Conservation (phyloP, 192 early-diverging fungal species). For the Coemansia reversa region DNA sequence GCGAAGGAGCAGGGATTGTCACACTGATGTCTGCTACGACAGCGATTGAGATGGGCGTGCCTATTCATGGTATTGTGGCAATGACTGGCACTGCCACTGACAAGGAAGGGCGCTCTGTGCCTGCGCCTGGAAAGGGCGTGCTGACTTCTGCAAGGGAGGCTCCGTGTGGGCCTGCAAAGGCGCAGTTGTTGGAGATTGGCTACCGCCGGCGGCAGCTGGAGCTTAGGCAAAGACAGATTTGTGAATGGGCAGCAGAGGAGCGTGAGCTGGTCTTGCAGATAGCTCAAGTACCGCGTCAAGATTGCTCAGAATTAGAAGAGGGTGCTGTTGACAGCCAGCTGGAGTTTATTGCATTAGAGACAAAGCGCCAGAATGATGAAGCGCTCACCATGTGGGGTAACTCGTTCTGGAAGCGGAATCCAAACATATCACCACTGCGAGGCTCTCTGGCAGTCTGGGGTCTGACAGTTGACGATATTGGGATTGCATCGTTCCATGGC, state of each 20-base stretch:
- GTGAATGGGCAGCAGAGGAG: slow-evolving; percentile 15
- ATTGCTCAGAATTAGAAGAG: background rate
- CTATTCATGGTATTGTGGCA: slow-evolving; percentile 87
- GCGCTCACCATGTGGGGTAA: slow-evolving; percentile 79
- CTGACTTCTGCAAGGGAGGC: slow-evolving; percentile 84
- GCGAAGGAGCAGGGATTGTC: slow-evolving; percentile 86
- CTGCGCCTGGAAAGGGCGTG: slow-evolving; percentile 93
- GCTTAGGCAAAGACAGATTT: slow-evolving; percentile 20
- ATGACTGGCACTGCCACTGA: slow-evolving; percentile 88
- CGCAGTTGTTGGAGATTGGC: slow-evolving; percentile 75
- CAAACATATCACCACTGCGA: slow-evolving; percentile 80
- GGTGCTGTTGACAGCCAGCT: background rate
- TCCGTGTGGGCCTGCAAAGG: slow-evolving; percentile 13
- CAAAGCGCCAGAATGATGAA: slow-evolving; percentile 67
- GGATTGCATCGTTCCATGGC: slow-evolving; percentile 93
- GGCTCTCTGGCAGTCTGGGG: slow-evolving; percentile 86
- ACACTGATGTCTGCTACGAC: slow-evolving; percentile 83
- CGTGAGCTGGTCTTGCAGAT: background rate
- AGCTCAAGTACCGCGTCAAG: background rate
- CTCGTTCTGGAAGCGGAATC: slow-evolving; percentile 78
- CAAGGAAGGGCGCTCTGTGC: slow-evolving; percentile 95
- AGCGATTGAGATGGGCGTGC: slow-evolving; percentile 87
- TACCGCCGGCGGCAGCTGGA: slow-evolving; percentile 82
- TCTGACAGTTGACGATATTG: slow-evolving; percentile 89
- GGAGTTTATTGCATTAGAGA: slow-evolving; percentile 63